Evolutionary conservation across 2,329 filamentous ascomycete species (phyloP), one percentile per base, ranked within the genome.

Genomic region (Orbilia quercus): DNA sequence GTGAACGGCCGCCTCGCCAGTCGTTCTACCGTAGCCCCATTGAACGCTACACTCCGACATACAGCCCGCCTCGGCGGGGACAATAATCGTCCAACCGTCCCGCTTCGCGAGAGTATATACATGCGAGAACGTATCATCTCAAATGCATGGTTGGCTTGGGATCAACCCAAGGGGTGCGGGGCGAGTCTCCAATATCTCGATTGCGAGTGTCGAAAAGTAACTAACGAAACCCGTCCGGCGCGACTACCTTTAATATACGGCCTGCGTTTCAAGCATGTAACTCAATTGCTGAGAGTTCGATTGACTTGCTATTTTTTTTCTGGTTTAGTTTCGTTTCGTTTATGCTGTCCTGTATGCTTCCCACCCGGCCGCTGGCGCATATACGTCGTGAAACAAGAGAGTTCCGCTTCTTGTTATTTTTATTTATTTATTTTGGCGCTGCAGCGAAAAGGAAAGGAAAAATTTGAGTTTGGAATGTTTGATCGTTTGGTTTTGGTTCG

Each of bases 91-190:
- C 55, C 58, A 22, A 38, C 40, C 18, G 50, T n/a, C 25, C 36
- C 48, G 2, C 55, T 11, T 42, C 66, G 66, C 50, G 34, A 31
- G 18, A 58, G 40, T 45, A 38, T 53, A 36, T 25, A 42, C 44
- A 58, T 58, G 42, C 42, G 53, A 25, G 23, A 11, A 31, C 45
- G 20, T 42, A 22, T 71, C 66, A 71, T 71, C 51, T 71, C 42
- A 40, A 7, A 51, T 58, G 50, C 51, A 71, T 71, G 23, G 22
- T 58, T 31, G n/a, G n/a, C n/a, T n/a, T n/a, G n/a, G n/a, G n/a
- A n/a, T n/a, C n/a, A n/a, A n/a, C n/a, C n/a, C n/a, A n/a, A n/a
- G n/a, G n/a, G n/a, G n/a, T n/a, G n/a, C n/a, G n/a, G n/a, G n/a
- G n/a, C n/a, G n/a, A n/a, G n/a, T n/a, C n/a, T n/a, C n/a, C n/a